Percentiles rank a stretch among this genome's conserved stretches.
These are phyloP conservation scores for Fusarium penzigii DNA, from an alignment of 2,329 filamentous ascomycete species.

Conservation along the genomic window DNA sequence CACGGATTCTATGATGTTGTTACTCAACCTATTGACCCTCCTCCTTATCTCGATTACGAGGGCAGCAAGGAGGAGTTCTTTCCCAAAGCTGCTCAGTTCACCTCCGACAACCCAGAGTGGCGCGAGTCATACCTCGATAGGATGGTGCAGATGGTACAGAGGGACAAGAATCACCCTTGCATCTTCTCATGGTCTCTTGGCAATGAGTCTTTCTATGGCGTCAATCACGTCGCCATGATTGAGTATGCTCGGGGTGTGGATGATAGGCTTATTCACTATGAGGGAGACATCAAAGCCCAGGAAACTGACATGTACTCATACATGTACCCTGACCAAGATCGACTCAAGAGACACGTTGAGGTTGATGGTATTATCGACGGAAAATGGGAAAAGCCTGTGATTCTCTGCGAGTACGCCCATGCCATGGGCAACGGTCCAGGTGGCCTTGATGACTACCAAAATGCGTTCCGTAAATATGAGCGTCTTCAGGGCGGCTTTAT, in stretches of 20 bases:
- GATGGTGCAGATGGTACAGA: slow-evolving; percentile 59
- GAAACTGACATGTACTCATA: slow-evolving; percentile 63
- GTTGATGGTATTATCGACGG: neutral
- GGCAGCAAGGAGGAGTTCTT: neutral
- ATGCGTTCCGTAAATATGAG: slow-evolving; percentile 58
- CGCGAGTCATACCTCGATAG: slow-evolving; percentile 56
- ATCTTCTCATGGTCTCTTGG: slow-evolving; percentile 71
- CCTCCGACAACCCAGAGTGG: slow-evolving; percentile 61
- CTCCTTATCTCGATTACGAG: neutral
- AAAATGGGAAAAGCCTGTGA: slow-evolving; percentile 50
- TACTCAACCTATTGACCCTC: neutral
- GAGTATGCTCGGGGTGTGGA: slow-evolving; percentile 58
- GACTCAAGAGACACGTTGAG: slow-evolving; percentile 21
- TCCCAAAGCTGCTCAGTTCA: slow-evolving; percentile 40
- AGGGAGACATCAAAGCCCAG: slow-evolving; percentile 58
- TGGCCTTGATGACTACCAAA: slow-evolving; percentile 65
- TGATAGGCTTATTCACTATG: slow-evolving; percentile 63
- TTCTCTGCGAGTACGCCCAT: slow-evolving; percentile 56
- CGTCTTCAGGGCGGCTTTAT: slow-evolving; percentile 62
- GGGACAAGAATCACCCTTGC: slow-evolving; percentile 68
- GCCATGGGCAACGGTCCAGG: slow-evolving; percentile 75
- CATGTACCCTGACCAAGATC: slow-evolving; percentile 60
- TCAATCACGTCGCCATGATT: slow-evolving; percentile 68
- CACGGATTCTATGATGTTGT: slow-evolving; percentile 45
- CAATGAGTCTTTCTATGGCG: slow-evolving; percentile 70